phyloP scores from a whole-genome alignment of 2,329 filamentous ascomycete genomes.

The Colletotrichum godetiae region DNA sequence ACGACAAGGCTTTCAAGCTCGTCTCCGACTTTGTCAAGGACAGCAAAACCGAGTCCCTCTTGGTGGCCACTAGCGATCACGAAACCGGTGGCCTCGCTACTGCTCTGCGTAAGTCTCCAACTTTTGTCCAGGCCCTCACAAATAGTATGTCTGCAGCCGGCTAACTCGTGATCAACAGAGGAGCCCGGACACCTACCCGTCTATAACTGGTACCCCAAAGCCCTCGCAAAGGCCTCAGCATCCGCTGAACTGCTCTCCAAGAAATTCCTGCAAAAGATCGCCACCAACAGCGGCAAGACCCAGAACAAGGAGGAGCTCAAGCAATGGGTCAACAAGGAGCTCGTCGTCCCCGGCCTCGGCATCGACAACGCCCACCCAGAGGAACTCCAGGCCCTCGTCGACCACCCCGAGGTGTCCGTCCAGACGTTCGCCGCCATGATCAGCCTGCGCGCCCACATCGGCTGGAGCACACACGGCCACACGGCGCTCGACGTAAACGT shows the following conservation, averaged over 20 bases:
- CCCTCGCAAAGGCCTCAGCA: constrained; percentile 81
- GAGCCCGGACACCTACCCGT: constrained; percentile 63
- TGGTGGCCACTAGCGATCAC: constrained; percentile 94
- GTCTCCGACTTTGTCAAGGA: constrained; percentile 87
- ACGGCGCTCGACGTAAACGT: constrained; percentile 96
- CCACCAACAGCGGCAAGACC: constrained; percentile 42
- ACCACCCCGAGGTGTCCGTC: constrained; percentile 64
- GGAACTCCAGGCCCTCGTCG: constrained; percentile 76
- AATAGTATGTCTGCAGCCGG: constrained; percentile 51
- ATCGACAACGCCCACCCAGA: constrained; percentile 77
- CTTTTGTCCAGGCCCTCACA: neutral
- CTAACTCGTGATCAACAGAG: constrained; percentile 52
- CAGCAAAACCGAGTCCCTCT: constrained; percentile 78
- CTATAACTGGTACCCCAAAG: constrained; percentile 83
- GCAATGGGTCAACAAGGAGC: constrained; percentile 74
- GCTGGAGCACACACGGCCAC: constrained; percentile 96
- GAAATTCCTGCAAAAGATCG: constrained; percentile 71
- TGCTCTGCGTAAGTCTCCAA: constrained; percentile 72
- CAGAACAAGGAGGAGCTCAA: constrained; percentile 55
- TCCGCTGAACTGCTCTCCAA: constrained; percentile 78
- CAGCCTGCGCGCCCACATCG: constrained; percentile 86
- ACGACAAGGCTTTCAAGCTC: constrained; percentile 85
- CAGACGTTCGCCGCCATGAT: constrained; percentile 84
- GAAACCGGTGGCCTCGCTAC: constrained; percentile 91
- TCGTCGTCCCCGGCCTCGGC: constrained; percentile 79